These are phyloP conservation scores for Thinopyrum elongatum DNA, from an alignment of 176 grass and related monocot genomes.

Conservation along the genomic window DNA sequence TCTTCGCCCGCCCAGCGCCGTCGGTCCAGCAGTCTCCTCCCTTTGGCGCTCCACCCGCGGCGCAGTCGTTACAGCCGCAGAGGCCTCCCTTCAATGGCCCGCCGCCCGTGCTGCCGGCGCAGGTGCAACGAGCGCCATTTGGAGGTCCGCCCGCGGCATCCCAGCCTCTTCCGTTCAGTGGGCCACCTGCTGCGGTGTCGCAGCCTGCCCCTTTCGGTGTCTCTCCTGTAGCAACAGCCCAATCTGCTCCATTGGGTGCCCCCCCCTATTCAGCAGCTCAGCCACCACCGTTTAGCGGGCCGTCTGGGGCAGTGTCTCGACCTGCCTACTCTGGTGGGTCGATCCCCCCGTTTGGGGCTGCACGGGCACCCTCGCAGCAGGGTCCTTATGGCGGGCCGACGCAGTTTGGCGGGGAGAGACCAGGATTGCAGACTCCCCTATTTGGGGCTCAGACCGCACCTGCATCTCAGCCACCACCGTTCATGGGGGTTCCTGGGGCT, in stretches of 20 bases:
- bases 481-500: slow-evolving; percentile 24
- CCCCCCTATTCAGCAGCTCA: slow-evolving; percentile 24
- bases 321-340: not conserved
- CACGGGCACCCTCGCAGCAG: slow-evolving; percentile 13
- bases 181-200: not conserved
- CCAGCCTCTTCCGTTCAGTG: slow-evolving; percentile 10
- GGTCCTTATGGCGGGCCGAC: slow-evolving; percentile 30
- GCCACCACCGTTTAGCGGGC: slow-evolving; percentile 17
- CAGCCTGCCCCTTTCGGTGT: slow-evolving; percentile 34
- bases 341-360: slow-evolving; percentile 21
- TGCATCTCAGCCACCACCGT: slow-evolving; percentile 14
- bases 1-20: not conserved
- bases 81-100: slow-evolving; percentile 4
- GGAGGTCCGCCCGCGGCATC: slow-evolving; percentile 7
- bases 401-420: slow-evolving; percentile 42
- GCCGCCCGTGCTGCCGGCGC: not conserved
- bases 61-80: slow-evolving; percentile 6
- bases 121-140: slow-evolving; percentile 31
- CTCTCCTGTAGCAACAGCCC: not conserved
- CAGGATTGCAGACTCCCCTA: slow-evolving; percentile 21
- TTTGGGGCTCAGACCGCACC: slow-evolving; percentile 25
- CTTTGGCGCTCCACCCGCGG: not conserved
- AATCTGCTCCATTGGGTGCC: not conserved
- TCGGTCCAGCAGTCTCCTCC: slow-evolving; percentile 19
- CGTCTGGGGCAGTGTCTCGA: slow-evolving; percentile 14